Base-by-base conservation (phyloP, 805 yeast genomes). In the Cyberlindnera subsufficiens region DNA sequence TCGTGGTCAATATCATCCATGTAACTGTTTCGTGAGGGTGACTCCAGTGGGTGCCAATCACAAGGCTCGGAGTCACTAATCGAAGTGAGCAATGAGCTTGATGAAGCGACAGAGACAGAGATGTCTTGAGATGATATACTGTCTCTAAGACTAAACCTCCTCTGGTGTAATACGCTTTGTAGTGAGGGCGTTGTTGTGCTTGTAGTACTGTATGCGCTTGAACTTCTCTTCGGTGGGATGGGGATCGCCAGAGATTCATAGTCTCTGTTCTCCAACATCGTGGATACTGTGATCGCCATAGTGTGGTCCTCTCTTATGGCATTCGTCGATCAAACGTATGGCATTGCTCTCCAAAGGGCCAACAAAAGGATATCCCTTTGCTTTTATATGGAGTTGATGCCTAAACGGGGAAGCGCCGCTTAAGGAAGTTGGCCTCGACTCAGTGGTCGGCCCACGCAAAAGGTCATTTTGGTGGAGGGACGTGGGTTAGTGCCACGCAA, bases 1-100 rank as follows among this genome's bases (percentile, higher is more conserved):
- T 55, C 56, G 35, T 55, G 42, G 31, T 55, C 59, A 19, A 53
- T 52, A 10, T 55, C 59, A 13, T 46, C 46, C 42, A 53, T 42
- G 17, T 47, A 47, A 34, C 43, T 41, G 29, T 37, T 35, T 1
- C 27, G 27, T 5, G 27, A 22, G 13, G 44, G 22, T 5, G 45
- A 38, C 10, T 52, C 53, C 8, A 57, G 36, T 1, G 60, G 60
- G 38, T 57, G 60, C 0, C 52, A 37, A 14, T 44, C 48, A 16
- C 46, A 42, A 4, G 51, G 38, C 35, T 51, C 51, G 31, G 49
- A 1, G 49, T 39, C 19, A 47, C 46, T 3, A 42, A 17, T 7
- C 10, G 47, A 16, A 3, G 52, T 50, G 4, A 45, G 39, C 5
- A 40, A 22, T 13, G 41, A 37, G 5, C 47, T 35, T 8, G 52